phyloP scores from a whole-genome alignment of 2,329 filamentous ascomycete species.

The Myriangium duriaei region DNA sequence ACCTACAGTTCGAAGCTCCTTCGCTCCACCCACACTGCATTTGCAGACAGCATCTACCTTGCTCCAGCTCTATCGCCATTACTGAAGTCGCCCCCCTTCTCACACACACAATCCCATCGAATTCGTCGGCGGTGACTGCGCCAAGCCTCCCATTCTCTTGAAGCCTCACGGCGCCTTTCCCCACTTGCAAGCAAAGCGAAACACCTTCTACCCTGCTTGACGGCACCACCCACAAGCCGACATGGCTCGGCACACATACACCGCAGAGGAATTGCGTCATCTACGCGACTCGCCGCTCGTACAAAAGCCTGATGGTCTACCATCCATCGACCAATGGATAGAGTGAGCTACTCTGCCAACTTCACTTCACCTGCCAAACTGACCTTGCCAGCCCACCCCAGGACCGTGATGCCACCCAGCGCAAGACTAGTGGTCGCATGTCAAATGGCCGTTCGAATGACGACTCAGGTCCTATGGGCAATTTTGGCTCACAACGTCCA shows the following conservation, averaged over 20 bases:
- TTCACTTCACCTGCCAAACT: too few relatives aligned
- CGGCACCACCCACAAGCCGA: too few relatives aligned
- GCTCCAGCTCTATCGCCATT: too few relatives aligned
- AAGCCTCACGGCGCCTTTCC: background rate
- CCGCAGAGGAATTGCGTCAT: slow-evolving; percentile 60
- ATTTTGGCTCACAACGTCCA: slow-evolving; percentile 23
- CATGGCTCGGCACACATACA: slow-evolving; percentile 38
- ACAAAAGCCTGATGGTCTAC: slow-evolving; percentile 63
- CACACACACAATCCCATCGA: too few relatives aligned
- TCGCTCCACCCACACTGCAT: too few relatives aligned
- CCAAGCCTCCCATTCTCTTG: background rate
- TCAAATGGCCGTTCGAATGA: slow-evolving; percentile 11
- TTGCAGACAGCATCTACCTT: too few relatives aligned
- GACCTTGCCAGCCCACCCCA: slow-evolving; percentile 12
- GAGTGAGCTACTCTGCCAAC: slow-evolving; percentile 45
- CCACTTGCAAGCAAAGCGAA: background rate
- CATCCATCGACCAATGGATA: slow-evolving; percentile 91
- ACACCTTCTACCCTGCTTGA: background rate
- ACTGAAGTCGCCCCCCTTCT: too few relatives aligned
- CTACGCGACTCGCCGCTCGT: slow-evolving; percentile 75
- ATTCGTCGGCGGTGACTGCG: too few relatives aligned
- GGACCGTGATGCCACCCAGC: slow-evolving; percentile 10
- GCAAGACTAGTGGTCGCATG: slow-evolving; percentile 9
- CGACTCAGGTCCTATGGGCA: slow-evolving; percentile 24
- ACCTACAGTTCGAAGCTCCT: too few relatives aligned